These are phyloP conservation scores for Dothideomycetes sp. DNA, from an alignment of 2,329 filamentous ascomycete genomes.

Conservation along the genomic window DNA sequence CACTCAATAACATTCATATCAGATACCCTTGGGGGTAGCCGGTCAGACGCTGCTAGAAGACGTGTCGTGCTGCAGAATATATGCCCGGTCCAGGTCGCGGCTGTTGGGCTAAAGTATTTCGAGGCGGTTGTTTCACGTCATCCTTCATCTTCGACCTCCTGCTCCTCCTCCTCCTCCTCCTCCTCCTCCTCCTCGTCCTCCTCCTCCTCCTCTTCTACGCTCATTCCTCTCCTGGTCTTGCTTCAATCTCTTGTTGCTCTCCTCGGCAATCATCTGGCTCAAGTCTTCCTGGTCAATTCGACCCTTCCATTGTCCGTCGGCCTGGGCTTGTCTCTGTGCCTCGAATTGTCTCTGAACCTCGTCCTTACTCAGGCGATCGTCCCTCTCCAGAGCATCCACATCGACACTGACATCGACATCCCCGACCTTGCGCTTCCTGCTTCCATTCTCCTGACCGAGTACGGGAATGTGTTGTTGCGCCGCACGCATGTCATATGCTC, in stretches of 20 bases:
- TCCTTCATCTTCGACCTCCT: constrained; percentile 9
- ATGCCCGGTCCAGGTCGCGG: too few relatives aligned
- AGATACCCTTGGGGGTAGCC: too few relatives aligned
- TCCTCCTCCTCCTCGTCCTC: too few relatives aligned
- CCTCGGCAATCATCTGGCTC: constrained; percentile 90
- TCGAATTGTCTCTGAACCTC: constrained; percentile 76
- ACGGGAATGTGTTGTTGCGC: constrained; percentile 52
- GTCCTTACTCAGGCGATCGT: constrained; percentile 75
- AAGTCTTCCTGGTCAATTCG: constrained; percentile 83
- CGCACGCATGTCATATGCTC: constrained; percentile 72
- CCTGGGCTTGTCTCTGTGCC: constrained; percentile 52
- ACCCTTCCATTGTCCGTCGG: constrained; percentile 52
- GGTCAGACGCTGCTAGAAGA: too few relatives aligned
- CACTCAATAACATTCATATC: too few relatives aligned
- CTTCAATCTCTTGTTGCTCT: constrained; percentile 83
- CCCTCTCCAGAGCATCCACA: constrained; percentile 64
- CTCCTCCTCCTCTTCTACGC: constrained; percentile 46
- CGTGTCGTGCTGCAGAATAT: too few relatives aligned
- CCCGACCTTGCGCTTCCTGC: constrained; percentile 83
- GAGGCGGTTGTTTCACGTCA: too few relatives aligned
- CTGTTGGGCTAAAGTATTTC: too few relatives aligned
- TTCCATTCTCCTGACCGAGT: constrained; percentile 66
- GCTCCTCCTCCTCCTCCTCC: constrained; percentile 5
- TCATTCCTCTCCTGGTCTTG: constrained; percentile 66
- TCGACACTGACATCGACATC: constrained; percentile 92